These are phyloP conservation scores for Jacaranda copaia DNA, from an alignment of 257 asterid species.

Conservation along the genomic window DNA sequence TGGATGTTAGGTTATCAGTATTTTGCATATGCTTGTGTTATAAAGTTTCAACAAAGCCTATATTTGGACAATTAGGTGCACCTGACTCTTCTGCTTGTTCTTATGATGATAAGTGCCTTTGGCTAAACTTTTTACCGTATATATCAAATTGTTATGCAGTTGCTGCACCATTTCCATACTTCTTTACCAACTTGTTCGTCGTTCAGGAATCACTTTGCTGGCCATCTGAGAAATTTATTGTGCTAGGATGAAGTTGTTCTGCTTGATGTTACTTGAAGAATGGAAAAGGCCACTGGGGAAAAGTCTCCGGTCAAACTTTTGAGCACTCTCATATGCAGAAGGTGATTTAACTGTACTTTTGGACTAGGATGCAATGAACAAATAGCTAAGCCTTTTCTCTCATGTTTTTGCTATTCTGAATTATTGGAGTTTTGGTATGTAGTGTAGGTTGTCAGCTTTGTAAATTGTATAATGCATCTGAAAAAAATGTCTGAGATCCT, in stretches of 20 bases:
- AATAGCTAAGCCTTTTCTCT: not conserved
- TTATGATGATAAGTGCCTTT: not conserved
- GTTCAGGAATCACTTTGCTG: not conserved
- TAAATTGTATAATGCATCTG: not conserved
- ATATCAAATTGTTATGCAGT: constrained; percentile 2
- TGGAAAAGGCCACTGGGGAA: not conserved
- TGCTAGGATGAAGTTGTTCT: not conserved
- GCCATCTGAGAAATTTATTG: not conserved
- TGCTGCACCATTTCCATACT: not conserved
- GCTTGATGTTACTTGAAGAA: not conserved
- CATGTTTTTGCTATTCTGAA: not conserved
- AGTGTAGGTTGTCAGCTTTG: not conserved
- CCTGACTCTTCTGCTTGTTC: not conserved
- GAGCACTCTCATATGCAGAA: not conserved
- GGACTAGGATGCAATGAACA: not conserved
- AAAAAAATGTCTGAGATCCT: not conserved
- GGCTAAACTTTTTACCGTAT: not conserved
- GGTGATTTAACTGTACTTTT: not conserved
- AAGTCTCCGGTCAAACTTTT: not conserved
- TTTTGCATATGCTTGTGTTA: too few species aligned
- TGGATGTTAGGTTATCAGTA: too few species aligned
- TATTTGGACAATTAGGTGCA: too few species aligned
- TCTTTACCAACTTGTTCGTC: not conserved
- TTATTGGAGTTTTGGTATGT: not conserved
- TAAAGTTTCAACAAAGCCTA: not conserved